Evolutionary conservation across 192 early-diverging fungal species (phyloP).

Genomic region (Diversispora eburnea): DNA sequence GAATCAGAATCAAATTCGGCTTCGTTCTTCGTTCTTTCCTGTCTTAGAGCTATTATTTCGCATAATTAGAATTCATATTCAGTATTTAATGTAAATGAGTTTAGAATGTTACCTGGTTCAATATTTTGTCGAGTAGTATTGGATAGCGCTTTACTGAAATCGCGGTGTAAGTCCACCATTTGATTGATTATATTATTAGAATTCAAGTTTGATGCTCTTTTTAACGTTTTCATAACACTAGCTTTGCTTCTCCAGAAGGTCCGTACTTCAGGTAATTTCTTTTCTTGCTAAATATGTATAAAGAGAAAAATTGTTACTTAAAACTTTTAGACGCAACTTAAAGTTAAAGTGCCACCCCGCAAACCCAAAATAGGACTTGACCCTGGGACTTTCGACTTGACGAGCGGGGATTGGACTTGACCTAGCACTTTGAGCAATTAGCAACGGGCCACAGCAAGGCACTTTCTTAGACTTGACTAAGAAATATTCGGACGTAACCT

Average conservation of each 20-base stretch:
- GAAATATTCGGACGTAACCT: constrained; percentile 11
- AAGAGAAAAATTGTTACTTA: constrained; percentile 1
- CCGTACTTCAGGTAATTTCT: neutral
- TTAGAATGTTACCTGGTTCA: neutral
- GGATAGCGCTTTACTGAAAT: constrained; percentile 1
- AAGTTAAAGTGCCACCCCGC: neutral
- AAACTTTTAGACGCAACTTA: neutral
- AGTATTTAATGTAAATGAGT: neutral
- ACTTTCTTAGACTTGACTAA: constrained; percentile 5
- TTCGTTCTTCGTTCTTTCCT: neutral
- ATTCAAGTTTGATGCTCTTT: constrained; percentile 10
- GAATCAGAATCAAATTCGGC: neutral
- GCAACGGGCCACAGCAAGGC: constrained; percentile 15
- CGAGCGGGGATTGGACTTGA: constrained; percentile 9
- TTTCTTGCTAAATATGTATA: constrained; percentile 13
- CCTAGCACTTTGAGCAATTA: constrained; percentile 20
- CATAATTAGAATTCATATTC: neutral
- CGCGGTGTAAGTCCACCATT: constrained; percentile 8
- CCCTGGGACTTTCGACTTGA: neutral
- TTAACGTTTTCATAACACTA: constrained; percentile 22
- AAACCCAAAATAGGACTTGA: neutral
- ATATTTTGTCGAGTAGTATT: constrained; percentile 8
- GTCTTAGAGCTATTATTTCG: neutral
- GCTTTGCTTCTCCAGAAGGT: neutral
- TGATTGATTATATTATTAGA: constrained; percentile 8